phyloP scores from a whole-genome alignment of 2,329 filamentous ascomycete species.

The Diplodia seriata region DNA sequence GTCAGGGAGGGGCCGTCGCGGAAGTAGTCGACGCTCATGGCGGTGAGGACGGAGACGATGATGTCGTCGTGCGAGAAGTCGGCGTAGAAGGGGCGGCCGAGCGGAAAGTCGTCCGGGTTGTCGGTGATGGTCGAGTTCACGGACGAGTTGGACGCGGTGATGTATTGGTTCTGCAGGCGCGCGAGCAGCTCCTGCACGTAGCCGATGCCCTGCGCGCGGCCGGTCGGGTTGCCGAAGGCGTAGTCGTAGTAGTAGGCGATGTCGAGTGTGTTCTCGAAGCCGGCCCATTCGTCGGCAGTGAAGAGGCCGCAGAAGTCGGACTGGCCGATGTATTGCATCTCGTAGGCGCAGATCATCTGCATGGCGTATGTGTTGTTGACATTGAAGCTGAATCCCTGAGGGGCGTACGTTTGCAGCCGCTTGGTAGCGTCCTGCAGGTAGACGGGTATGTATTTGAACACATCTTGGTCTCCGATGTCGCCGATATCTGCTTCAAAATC shows the following conservation, averaged over 20 bases:
- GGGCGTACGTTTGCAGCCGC: constrained; percentile 57
- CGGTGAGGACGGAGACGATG: constrained; percentile 58
- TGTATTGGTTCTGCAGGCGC: constrained; percentile 56
- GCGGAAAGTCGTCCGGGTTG: constrained; percentile 56
- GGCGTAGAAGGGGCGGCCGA: constrained; percentile 58
- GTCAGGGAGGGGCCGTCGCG: constrained; percentile 54
- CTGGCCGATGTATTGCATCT: constrained; percentile 57
- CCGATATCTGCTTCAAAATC: constrained; percentile 44
- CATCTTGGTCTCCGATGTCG: constrained; percentile 52
- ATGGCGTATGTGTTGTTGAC: constrained; percentile 58
- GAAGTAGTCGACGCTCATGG: constrained; percentile 63
- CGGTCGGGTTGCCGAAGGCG: constrained; percentile 57
- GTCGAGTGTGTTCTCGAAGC: constrained; percentile 62
- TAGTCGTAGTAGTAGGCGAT: constrained; percentile 60
- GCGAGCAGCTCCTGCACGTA: constrained; percentile 61
- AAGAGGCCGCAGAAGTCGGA: constrained; percentile 63
- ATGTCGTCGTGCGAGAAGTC: constrained; percentile 64
- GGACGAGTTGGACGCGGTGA: constrained; percentile 57
- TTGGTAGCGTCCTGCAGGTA: constrained; percentile 56
- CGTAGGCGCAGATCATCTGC: constrained; percentile 62
- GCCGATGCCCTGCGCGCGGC: constrained; percentile 61
- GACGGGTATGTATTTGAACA: constrained; percentile 54
- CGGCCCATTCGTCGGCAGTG: constrained; percentile 62
- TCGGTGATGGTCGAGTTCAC: constrained; percentile 60
- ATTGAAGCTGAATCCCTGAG: constrained; percentile 57